Evolutionary conservation across 805 yeast genomes (phyloP).

Genomic region (Wickerhamiella bombiphila): DNA sequence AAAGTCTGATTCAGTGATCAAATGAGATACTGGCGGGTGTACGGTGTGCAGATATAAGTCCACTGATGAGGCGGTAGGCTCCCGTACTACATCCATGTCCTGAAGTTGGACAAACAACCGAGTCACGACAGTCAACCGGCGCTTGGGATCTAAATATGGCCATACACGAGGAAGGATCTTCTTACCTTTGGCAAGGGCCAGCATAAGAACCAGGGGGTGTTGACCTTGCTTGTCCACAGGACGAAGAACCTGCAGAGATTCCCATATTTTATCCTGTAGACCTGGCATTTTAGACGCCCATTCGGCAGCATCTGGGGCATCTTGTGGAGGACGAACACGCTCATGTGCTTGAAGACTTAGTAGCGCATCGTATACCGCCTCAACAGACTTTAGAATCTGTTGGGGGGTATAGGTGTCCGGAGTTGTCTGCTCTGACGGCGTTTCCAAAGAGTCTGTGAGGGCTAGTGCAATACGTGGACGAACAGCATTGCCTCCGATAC

Average conservation of each 20-base stretch:
- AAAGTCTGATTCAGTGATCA: slow-evolving; percentile 67
- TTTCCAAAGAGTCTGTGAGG: slow-evolving; percentile 24
- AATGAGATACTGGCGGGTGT: slow-evolving; percentile 69
- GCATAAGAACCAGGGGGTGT: slow-evolving; percentile 70
- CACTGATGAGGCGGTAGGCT: slow-evolving; percentile 33
- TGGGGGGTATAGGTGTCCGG: slow-evolving; percentile 23
- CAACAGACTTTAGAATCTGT: slow-evolving; percentile 54
- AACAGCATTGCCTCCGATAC: slow-evolving; percentile 52
- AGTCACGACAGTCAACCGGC: slow-evolving; percentile 61
- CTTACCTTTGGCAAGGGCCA: slow-evolving; percentile 75
- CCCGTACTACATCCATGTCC: slow-evolving; percentile 47
- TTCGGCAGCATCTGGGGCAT: slow-evolving; percentile 17
- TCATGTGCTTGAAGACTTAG: slow-evolving; percentile 65
- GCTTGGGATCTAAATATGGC: slow-evolving; percentile 64
- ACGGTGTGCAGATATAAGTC: slow-evolving; percentile 70
- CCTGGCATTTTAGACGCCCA: slow-evolving; percentile 24
- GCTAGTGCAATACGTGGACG: slow-evolving; percentile 22
- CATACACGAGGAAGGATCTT: slow-evolving; percentile 79
- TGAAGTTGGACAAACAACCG: slow-evolving; percentile 68
- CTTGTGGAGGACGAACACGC: slow-evolving; percentile 36
- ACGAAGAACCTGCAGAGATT: slow-evolving; percentile 43
- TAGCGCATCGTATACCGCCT: slow-evolving; percentile 61
- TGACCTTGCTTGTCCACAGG: slow-evolving; percentile 20
- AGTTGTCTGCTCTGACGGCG: slow-evolving; percentile 18
- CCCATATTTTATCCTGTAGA: slow-evolving; percentile 44